Evolutionary conservation across 140 eudicot genomes (phyloP), one percentile per base, ranked within the genome.

Genomic region (Oenanthe javanica): DNA sequence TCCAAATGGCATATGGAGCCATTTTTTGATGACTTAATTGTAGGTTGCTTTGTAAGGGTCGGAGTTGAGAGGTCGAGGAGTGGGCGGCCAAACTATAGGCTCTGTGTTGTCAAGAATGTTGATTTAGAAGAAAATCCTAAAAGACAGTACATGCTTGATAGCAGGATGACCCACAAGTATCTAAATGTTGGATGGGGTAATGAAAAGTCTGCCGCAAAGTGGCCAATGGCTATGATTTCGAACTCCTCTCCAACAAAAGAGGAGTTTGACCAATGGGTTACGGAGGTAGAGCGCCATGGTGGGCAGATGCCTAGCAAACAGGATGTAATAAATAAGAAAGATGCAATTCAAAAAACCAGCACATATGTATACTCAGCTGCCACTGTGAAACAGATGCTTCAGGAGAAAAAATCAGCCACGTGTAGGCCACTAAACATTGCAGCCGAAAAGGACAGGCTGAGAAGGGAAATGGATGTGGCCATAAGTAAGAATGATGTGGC

Each of bases 201-300:
- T 67, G 98, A 95, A 69, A 95, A 85, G 67, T 89, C 97, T 25
- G 96, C 97, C 76, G 97, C 97, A 38, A 83, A 93, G 86, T 95
- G 99, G 98, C 98, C 91, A 87, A 95, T 95, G 99, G 97, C 97
- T 55, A 91, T 91, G 93, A 84, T 93, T 55, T 95, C 97, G 2
- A 96, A 95, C 83, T 89, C 98, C 13, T 92, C 96, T 11, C 99
- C 99, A 14, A 9, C 81, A 11, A 87, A 83, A 88, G 92, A 89
- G 52, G 99, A 95, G 87, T 95, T 84, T 84, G 92, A 89, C 40
- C 96, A 91, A 80, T 87, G 97, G 89, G 79, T 89, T 19, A 87
- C 86, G 79, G 99, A 92, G 82, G 97, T 95, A n/a, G 97, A 95
- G 52, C 96, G 97, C 38, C 88, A 85, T 67, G 90, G 89, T 36